Evolutionary conservation across 2,329 filamentous ascomycete genomes (phyloP).

Genomic region (Ophiostoma montium): DNA sequence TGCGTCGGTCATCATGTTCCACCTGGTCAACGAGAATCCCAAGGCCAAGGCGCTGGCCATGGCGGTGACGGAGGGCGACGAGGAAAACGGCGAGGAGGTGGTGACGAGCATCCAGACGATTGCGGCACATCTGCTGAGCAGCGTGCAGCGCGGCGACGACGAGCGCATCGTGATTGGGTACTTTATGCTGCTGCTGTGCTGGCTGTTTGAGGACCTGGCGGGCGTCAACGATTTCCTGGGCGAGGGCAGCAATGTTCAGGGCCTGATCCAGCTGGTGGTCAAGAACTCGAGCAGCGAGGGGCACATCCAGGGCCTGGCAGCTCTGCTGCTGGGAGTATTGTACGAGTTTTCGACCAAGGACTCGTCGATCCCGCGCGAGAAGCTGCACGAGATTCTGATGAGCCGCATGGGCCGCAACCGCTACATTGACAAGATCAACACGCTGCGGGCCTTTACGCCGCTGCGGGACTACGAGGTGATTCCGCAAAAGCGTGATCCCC

Average conservation of each 20-base stretch:
- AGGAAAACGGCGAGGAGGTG: conserved; percentile 80
- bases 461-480: conserved; percentile 84
- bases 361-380: conserved; percentile 72
- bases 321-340: conserved; percentile 70
- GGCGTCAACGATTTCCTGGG: conserved; percentile 86
- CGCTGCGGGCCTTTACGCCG: conserved; percentile 61
- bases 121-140: conserved; percentile 70
- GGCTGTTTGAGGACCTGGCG: conserved; percentile 85
- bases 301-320: conserved; percentile 68
- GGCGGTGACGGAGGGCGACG: conserved; percentile 77
- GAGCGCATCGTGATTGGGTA: conserved; percentile 71
- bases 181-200: conserved; percentile 74
- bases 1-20: conserved; percentile 72
- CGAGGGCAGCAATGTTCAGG: conserved; percentile 86
- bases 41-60: conserved; percentile 70
- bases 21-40: conserved; percentile 67
- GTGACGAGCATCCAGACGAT: conserved; percentile 87
- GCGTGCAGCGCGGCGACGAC: conserved; percentile 63
- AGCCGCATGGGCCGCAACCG: conserved; percentile 70
- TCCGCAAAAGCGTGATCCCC: conserved; percentile 49
- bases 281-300: conserved; percentile 48
- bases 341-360: conserved; percentile 98
- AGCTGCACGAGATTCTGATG: conserved; percentile 63
- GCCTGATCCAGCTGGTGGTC: conserved; percentile 57
- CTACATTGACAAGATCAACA: conserved; percentile 70